Base-by-base conservation (phyloP, 306 rosid species). In the Leucaena leucocephala region DNA sequence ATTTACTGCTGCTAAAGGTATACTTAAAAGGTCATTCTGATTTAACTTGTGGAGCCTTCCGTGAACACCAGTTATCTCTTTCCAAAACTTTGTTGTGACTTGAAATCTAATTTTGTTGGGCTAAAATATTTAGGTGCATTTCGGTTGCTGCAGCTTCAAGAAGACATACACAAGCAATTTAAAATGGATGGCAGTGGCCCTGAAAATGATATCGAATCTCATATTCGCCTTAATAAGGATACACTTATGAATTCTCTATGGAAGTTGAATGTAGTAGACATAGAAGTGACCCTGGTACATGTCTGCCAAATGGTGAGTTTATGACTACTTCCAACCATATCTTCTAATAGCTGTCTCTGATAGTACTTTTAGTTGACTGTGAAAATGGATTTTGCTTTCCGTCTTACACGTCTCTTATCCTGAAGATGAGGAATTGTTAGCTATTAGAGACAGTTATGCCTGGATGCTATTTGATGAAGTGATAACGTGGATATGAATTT, bases 291-390 rank as follows among this genome's bases (percentile, higher is more conserved):
- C 21, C 93, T 95, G 71, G 78, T 86, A 66, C 93, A 89, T 68
- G 98, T 95, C 82, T 95, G 97, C 77, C 99, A 95, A 82, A 87
- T 91, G 97, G 99, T 95, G 79, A 86, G 94, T 70, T 81, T 83
- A 84, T 40, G 67, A 72, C 34, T 8, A 35, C 33, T 48, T 64
- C 39, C 68, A 73, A 75, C 69, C 68, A 40, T 16, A 33, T 6
- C 35, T 46, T 6, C 35, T 46, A 3, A 46, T 5, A 14, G 45
- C 55, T 22, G 40, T 40, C 44, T 19, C 34, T 42, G 54, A 68
- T 43, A 19, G 22, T 3, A 34, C 34, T 40, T 40, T 52, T 42
- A 10, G 46, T 67, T 67, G 52, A 42, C 73, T 78, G 38, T 57
- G 67, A 62, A 71, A 76, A 74, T 65, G 44, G 63, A 36, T 64